Evolutionary conservation across 495 filamentous ascomycete genomes (phyloP).

Genomic region (Extremus antarcticus): DNA sequence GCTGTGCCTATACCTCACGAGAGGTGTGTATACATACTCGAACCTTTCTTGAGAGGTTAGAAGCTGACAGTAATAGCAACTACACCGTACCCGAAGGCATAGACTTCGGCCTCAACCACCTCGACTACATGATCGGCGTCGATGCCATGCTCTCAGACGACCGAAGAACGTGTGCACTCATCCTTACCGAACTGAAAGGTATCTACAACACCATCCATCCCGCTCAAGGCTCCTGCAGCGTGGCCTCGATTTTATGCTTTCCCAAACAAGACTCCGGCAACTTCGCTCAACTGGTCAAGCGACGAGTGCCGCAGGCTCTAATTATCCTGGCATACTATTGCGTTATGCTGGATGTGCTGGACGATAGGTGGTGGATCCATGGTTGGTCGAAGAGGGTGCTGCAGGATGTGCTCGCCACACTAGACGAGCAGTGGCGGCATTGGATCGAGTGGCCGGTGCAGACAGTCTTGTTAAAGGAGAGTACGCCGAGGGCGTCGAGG

Average conservation of each 20-base stretch:
- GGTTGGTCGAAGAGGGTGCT: slow-evolving; percentile 14
- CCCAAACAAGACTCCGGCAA: slow-evolving; percentile 16
- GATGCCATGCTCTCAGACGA: slow-evolving; percentile 15
- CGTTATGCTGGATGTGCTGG: slow-evolving; percentile 12
- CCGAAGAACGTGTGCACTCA: slow-evolving; percentile 6
- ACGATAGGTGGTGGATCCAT: slow-evolving; percentile 12
- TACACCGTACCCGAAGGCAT: slow-evolving; percentile 12
- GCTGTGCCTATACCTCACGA: slow-evolving; percentile 1
- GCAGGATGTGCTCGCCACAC: slow-evolving; percentile 10
- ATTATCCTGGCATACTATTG: slow-evolving; percentile 18
- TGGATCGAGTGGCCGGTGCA: slow-evolving; percentile 20
- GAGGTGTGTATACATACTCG: not conserved
- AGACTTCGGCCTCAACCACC: slow-evolving; percentile 17
- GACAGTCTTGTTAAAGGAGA: not conserved
- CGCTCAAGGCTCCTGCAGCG: slow-evolving; percentile 2
- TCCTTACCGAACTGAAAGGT: slow-evolving; percentile 15
- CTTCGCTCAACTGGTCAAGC: slow-evolving; percentile 13
- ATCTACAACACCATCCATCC: slow-evolving; percentile 11
- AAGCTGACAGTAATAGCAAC: not conserved
- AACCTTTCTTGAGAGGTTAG: not conserved
- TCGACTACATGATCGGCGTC: slow-evolving; percentile 17
- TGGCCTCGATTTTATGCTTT: slow-evolving; percentile 15
- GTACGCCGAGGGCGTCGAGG: not conserved
- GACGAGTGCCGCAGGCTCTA: slow-evolving; percentile 14
- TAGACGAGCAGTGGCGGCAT: slow-evolving; percentile 12